A percentile compares a stretch with the other conserved stretches of the same genome.
Evolutionary conservation across 139 green algal species (phyloP).

Genomic region (Desmodesmus armatus): DNA sequence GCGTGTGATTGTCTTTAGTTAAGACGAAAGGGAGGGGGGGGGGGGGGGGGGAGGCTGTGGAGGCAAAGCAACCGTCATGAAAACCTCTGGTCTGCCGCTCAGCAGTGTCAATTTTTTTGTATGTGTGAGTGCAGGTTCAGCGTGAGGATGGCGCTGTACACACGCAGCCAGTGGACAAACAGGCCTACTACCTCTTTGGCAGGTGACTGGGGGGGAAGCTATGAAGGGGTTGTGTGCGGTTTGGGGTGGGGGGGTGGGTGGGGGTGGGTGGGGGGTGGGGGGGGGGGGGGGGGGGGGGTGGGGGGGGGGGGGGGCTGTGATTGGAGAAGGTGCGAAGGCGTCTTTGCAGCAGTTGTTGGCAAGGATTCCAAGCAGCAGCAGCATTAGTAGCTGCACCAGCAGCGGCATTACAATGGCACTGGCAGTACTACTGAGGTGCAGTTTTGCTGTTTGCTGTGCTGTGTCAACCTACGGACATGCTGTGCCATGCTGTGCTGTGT

Average conservation of each 20-base stretch:
- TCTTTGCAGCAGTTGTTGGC: background rate
- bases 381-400: background rate
- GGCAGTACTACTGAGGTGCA: too few species aligned
- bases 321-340: background rate
- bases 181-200: conserved; percentile 54
- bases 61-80: background rate
- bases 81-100: background rate
- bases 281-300: background rate
- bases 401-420: too few species aligned
- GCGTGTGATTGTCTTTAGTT: too few species aligned
- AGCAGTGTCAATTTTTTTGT: background rate
- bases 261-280: background rate
- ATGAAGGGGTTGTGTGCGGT: background rate
- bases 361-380: too few species aligned
- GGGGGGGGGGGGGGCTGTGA: background rate
- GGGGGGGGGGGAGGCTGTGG: too few species aligned
- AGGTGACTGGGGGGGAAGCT: conserved; percentile 15
- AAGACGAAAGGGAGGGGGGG: too few species aligned
- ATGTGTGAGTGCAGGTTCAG: background rate
- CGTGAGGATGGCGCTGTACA: background rate
- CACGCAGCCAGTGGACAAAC: conserved; percentile 41
- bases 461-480: background rate
- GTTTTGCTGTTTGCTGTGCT: background rate
- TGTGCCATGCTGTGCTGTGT: background rate
- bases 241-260: background rate